Percentiles rank a stretch among this genome's conserved stretches.
Evolutionary conservation across 257 asterid genomes (phyloP).

Genomic region (Ocimum tenuiflorum): DNA sequence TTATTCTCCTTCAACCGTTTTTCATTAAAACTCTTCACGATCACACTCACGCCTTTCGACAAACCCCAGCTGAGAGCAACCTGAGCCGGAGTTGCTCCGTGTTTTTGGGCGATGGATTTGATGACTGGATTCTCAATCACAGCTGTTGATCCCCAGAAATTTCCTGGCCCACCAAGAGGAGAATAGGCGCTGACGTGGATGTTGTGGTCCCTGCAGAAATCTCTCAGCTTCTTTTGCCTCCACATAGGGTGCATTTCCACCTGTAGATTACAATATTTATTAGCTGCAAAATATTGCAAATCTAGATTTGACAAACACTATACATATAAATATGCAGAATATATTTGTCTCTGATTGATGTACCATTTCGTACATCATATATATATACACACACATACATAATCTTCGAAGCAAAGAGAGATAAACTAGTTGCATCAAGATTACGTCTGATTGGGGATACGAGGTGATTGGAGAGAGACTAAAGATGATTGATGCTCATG

Average conservation of each 20-base stretch:
- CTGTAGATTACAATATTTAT: too few species aligned
- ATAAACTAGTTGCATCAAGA: neutral
- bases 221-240: slow-evolving; percentile 64
- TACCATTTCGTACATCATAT: slow-evolving; percentile 8
- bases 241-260: slow-evolving; percentile 96
- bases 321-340: neutral
- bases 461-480: neutral
- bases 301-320: too few species aligned
- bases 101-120: slow-evolving; percentile 51
- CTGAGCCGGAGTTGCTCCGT: slow-evolving; percentile 69
- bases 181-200: slow-evolving; percentile 81
- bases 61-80: slow-evolving; percentile 73
- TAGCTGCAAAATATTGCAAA: too few species aligned
- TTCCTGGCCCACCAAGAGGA: slow-evolving; percentile 79
- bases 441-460: neutral
- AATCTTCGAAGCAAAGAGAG: too few species aligned
- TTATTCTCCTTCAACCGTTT: slow-evolving; percentile 67
- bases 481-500: too few species aligned
- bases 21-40: slow-evolving; percentile 68
- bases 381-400: neutral
- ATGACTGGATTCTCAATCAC: slow-evolving; percentile 53
- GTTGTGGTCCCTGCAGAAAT: slow-evolving; percentile 37
- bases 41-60: slow-evolving; percentile 58
- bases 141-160: slow-evolving; percentile 70
- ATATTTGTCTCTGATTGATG: neutral